Base-by-base conservation (phyloP, 78 protist genomes). In the Planoprotostelium fungivorum region DNA sequence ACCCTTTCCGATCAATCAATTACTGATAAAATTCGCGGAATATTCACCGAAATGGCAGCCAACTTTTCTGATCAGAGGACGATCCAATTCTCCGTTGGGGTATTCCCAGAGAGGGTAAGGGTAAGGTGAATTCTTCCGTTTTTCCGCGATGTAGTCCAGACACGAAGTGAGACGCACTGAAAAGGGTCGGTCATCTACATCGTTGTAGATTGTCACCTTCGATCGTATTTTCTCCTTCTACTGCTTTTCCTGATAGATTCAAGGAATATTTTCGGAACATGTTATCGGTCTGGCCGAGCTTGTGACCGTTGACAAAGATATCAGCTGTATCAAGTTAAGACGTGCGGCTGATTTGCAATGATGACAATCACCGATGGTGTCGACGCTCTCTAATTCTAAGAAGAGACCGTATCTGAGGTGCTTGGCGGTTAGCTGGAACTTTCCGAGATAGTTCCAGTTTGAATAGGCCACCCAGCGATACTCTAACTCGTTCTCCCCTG, bases 71-170 rank as follows among this genome's bases (percentile, higher is more conserved):
- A 92, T 92, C 34, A 92, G 90, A n/a, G 89, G 89, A 10, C 94
- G 28, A 36, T 92, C 93, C 36, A 90, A 91, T 25, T 90, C 84
- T 31, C 92, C 94, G 90, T 92, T 88, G 23, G 94, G 94, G 63
- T 92, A 92, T 35, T 92, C 94, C 94, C 94, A 92, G 5, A 51
- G 87, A 36, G 94, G 94, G 1, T 88, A 51, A 51, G 34, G 36
- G 85, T 92, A 92, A 38, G 63, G n/a, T 84, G 84, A 38, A 10
- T 86, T 84, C 1, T 34, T 34, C 0, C 91, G 37, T 38, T 35
- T 28, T 37, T 86, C 35, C 37, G 87, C 84, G 28, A 88, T 87
- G 88, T 92, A 92, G 35, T 51, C 36, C 28, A 87, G 83, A 10
- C 91, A 91, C 34, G 91, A 89, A 38, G 83, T 39, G 25, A 92